A percentile compares a stretch with the other conserved stretches of the same genome.
Conservation (phyloP, 2,329 filamentous ascomycete species). For the Hortaea sp. region DNA sequence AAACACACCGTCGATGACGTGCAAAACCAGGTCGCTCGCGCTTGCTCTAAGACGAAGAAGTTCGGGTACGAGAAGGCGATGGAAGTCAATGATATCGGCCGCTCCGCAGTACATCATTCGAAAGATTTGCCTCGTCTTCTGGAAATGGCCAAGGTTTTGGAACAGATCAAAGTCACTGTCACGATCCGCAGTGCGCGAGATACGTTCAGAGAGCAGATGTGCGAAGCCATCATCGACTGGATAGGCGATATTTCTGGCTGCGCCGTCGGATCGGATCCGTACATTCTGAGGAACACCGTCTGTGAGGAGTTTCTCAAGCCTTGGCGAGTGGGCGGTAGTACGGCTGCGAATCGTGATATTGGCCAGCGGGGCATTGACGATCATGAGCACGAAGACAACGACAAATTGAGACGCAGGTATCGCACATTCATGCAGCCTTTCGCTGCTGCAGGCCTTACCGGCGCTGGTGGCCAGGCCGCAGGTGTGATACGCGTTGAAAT, state of each 20-base stretch:
- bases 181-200: constrained; percentile 89
- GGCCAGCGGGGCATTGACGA: constrained; percentile 74
- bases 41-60: constrained; percentile 61
- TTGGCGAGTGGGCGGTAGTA: constrained; percentile 74
- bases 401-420: constrained; percentile 29
- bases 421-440: constrained; percentile 26
- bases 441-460: not conserved
- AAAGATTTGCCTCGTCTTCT: constrained; percentile 64
- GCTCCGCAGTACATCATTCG: constrained; percentile 72
- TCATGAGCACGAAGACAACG: constrained; percentile 54
- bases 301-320: constrained; percentile 85
- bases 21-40: constrained; percentile 76
- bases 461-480: constrained; percentile 6
- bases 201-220: constrained; percentile 97
- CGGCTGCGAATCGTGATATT: constrained; percentile 66
- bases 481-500: constrained; percentile 19
- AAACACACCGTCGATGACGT: constrained; percentile 95
- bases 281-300: constrained; percentile 68
- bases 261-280: constrained; percentile 67
- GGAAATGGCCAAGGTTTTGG: constrained; percentile 71
- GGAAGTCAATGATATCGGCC: constrained; percentile 80
- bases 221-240: constrained; percentile 95
- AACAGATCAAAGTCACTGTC: constrained; percentile 91
- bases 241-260: constrained; percentile 85
- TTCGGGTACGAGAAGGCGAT: constrained; percentile 68